These are phyloP conservation scores for Gigaspora rosea DNA, from an alignment of 192 early-diverging fungal genomes.

Conservation along the genomic window DNA sequence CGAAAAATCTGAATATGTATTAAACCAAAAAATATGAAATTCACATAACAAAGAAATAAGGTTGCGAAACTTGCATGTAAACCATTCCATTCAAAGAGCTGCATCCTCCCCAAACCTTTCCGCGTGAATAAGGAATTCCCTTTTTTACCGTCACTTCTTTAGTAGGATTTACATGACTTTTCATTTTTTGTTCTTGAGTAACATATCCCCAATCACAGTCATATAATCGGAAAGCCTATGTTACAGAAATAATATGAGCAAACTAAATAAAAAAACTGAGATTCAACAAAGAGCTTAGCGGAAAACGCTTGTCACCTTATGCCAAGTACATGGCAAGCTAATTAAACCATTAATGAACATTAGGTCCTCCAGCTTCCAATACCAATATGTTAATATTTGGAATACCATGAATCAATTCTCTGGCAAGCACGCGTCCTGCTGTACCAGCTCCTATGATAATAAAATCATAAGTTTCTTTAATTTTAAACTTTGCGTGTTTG, in stretches of 20 bases:
- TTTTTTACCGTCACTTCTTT: background rate
- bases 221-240: background rate
- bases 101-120: constrained; percentile 6
- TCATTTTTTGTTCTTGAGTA: no score
- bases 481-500: background rate
- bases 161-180: background rate
- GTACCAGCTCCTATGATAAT: constrained; percentile 5
- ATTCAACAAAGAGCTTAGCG: background rate
- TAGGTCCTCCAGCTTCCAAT: constrained; percentile 2
- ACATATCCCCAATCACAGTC: background rate
- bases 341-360: background rate
- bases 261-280: background rate
- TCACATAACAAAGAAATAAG: background rate
- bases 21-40: background rate
- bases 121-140: background rate
- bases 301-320: background rate
- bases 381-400: background rate
- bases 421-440: background rate
- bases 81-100: background rate
- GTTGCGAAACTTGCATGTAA: background rate
- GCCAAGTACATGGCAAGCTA: background rate
- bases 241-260: background rate
- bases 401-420: background rate
- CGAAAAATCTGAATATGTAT: no score
- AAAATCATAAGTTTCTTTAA: background rate